These are phyloP conservation scores for Coemansia sp. DNA, from an alignment of 192 early-diverging fungal genomes.

Conservation along the genomic window DNA sequence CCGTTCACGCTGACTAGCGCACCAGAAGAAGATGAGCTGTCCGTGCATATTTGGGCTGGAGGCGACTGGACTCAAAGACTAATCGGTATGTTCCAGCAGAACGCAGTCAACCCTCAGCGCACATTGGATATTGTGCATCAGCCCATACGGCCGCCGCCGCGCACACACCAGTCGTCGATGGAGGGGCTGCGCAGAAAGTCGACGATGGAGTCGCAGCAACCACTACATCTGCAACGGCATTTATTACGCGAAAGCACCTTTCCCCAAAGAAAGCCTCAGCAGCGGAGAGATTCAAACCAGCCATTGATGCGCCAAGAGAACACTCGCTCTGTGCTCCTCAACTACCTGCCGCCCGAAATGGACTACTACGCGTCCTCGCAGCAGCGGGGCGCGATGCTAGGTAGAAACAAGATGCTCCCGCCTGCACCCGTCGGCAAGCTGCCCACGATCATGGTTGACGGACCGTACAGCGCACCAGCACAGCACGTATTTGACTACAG, in stretches of 20 bases:
- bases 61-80: constrained; percentile 73
- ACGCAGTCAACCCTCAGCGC: constrained; percentile 9
- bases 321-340: neutral
- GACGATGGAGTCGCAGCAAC: neutral
- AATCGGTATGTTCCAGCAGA: constrained; percentile 19
- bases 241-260: neutral
- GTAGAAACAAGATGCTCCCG: constrained; percentile 16
- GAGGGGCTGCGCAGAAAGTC: neutral
- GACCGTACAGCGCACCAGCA: constrained; percentile 78
- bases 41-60: constrained; percentile 70
- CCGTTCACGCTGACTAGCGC: constrained; percentile 82
- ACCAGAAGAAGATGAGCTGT: constrained; percentile 70
- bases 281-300: constrained; percentile 6
- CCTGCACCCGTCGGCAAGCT: constrained; percentile 15
- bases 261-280: neutral
- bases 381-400: neutral
- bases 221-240: neutral
- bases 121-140: constrained; percentile 7
- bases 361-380: constrained; percentile 11
- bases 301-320: neutral
- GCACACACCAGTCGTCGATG: neutral
- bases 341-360: constrained; percentile 27
- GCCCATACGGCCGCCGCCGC: neutral
- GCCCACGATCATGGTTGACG: constrained; percentile 68
- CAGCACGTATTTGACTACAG: constrained; percentile 72